phyloP scores from a whole-genome alignment of 1,284 basidiomycete species.

The Microbotryum scabiosae region DNA sequence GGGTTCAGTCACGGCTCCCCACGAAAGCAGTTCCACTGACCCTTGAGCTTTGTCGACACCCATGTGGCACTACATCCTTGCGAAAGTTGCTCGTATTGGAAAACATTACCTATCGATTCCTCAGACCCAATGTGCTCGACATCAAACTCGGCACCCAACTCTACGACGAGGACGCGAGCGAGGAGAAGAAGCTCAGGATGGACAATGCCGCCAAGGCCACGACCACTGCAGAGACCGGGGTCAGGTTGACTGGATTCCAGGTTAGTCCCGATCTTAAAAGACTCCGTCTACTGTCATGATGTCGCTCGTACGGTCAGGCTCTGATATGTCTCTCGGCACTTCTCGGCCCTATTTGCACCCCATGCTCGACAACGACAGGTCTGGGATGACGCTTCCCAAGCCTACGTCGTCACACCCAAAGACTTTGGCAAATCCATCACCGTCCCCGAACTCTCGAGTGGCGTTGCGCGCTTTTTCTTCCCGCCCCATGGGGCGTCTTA shows the following conservation, averaged over 20 bases:
- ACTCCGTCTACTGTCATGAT: not conserved
- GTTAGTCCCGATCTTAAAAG: slow-evolving; percentile 44
- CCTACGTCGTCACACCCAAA: slow-evolving; percentile 59
- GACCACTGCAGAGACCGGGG: slow-evolving; percentile 60
- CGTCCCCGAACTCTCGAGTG: slow-evolving; percentile 58
- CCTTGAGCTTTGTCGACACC: not conserved
- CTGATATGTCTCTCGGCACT: not conserved
- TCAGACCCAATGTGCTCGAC: slow-evolving; percentile 77
- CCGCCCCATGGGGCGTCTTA: slow-evolving; percentile 34
- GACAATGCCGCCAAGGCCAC: slow-evolving; percentile 57
- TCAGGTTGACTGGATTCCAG: slow-evolving; percentile 82
- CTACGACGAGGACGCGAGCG: slow-evolving; percentile 55
- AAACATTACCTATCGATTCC: slow-evolving; percentile 66
- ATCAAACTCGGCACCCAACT: slow-evolving; percentile 84
- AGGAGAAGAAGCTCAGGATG: slow-evolving; percentile 75
- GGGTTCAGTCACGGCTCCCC: not conserved
- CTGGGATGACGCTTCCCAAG: slow-evolving; percentile 53
- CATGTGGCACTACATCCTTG: not conserved
- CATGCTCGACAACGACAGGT: slow-evolving; percentile 47
- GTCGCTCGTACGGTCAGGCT: not conserved
- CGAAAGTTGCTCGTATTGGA: slow-evolving; percentile 69
- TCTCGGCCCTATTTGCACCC: not conserved
- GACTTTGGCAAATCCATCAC: slow-evolving; percentile 71
- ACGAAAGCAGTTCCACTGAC: not conserved
- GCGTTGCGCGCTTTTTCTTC: slow-evolving; percentile 71